phyloP scores from a whole-genome alignment of 1,284 basidiomycete species.

The Ceratobasidium sp. region DNA sequence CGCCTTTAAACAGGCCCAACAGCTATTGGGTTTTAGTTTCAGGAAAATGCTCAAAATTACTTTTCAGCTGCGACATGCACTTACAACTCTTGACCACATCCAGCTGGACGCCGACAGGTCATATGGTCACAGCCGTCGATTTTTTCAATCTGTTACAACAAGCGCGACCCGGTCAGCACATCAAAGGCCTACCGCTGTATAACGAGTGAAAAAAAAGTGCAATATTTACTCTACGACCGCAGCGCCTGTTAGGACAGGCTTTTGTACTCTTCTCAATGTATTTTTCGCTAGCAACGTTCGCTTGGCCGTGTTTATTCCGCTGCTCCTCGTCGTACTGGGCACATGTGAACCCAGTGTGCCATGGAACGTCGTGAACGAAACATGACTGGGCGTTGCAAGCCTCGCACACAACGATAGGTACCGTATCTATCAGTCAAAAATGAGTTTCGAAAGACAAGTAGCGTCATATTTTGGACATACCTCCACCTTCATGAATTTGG shows the following conservation, averaged over 20 bases:
- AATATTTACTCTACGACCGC: conserved; percentile 18
- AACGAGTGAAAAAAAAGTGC: neutral
- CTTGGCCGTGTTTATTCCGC: neutral
- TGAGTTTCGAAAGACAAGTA: no score
- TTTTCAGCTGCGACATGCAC: neutral
- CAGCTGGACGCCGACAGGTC: conserved; percentile 36
- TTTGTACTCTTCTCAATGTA: conserved; percentile 6
- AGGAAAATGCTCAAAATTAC: no score
- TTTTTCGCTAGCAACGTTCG: conserved; percentile 17
- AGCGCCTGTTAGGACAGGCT: conserved; percentile 11
- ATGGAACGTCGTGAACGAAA: conserved; percentile 26
- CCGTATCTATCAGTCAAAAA: neutral
- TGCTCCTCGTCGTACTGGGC: conserved; percentile 21
- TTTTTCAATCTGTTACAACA: conserved; percentile 33
- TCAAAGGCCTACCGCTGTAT: no score
- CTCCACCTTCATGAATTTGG: conserved; percentile 34
- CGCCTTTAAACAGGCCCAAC: neutral
- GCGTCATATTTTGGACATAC: no score
- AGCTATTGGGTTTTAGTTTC: neutral
- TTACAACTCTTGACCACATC: conserved; percentile 37
- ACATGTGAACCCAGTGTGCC: conserved; percentile 37
- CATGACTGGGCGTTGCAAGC: conserved; percentile 27
- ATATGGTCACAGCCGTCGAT: conserved; percentile 39
- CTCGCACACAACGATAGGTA: conserved; percentile 23
- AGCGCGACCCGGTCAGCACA: neutral